phyloP scores from a whole-genome alignment of 2,329 filamentous ascomycete genomes.

The Fusarium decemcellulare region DNA sequence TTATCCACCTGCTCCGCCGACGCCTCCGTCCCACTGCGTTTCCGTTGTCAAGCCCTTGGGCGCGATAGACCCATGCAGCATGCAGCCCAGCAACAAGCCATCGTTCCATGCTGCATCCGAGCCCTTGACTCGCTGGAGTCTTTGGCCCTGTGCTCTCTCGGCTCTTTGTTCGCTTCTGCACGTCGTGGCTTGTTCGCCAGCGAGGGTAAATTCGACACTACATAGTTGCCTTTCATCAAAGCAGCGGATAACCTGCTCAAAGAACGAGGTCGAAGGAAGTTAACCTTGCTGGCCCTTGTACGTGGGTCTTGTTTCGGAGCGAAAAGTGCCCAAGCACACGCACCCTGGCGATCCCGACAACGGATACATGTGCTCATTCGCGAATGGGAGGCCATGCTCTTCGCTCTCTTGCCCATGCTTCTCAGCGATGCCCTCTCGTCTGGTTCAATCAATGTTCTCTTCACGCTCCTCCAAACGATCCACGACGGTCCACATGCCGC shows the following conservation, averaged over 20 bases:
- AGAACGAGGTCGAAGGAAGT: neutral
- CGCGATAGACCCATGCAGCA: slow-evolving; percentile 20
- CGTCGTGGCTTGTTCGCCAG: neutral
- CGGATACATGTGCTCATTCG: slow-evolving; percentile 11
- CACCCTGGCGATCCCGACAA: slow-evolving; percentile 27
- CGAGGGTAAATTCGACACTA: neutral
- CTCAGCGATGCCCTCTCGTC: slow-evolving; percentile 15
- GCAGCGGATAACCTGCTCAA: neutral
- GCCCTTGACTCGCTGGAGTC: slow-evolving; percentile 12
- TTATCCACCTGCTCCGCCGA: slow-evolving; percentile 32
- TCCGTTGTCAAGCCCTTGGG: slow-evolving; percentile 18
- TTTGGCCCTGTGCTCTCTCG: neutral
- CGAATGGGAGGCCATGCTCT: slow-evolving; percentile 13
- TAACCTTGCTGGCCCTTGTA: slow-evolving; percentile 6
- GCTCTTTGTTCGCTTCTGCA: neutral
- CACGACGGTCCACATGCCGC: slow-evolving; percentile 18
- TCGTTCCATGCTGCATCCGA: slow-evolving; percentile 12
- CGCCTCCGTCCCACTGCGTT: slow-evolving; percentile 28
- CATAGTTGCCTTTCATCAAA: neutral
- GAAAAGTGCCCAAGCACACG: slow-evolving; percentile 14
- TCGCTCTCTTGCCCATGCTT: neutral
- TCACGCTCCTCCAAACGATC: slow-evolving; percentile 25
- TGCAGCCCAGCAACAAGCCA: slow-evolving; percentile 20
- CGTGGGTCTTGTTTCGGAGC: slow-evolving; percentile 25
- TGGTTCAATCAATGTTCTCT: slow-evolving; percentile 4